phyloP scores from a whole-genome alignment of 2,329 filamentous ascomycete genomes.

The Phaeosphaeriaceae sp. region DNA sequence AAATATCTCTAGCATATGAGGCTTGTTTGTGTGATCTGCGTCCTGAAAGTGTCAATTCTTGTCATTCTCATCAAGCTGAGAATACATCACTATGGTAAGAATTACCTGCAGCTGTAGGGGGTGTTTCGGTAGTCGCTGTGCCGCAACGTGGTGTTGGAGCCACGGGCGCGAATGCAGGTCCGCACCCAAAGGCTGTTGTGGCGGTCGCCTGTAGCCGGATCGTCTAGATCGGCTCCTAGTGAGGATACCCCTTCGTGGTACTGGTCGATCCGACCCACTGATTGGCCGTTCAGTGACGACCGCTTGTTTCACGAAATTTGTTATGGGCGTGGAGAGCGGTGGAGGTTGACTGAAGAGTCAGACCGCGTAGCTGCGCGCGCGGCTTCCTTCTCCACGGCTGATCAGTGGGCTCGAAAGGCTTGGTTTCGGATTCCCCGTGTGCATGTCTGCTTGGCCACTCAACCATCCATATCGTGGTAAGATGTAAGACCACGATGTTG shows the following conservation, averaged over 20 bases:
- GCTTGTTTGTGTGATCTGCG: conserved; percentile 5
- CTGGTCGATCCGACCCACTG: conserved; percentile 6
- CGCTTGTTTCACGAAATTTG: conserved; percentile 18
- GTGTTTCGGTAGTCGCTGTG: conserved; percentile 15
- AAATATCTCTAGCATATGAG: background rate
- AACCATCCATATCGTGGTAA: conserved; percentile 4
- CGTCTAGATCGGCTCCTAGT: conserved; percentile 12
- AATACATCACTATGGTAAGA: background rate
- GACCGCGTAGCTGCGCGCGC: background rate
- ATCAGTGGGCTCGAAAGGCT: conserved; percentile 14
- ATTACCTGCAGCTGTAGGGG: conserved; percentile 16
- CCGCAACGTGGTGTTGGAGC: conserved; percentile 23
- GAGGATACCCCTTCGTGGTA: conserved; percentile 13
- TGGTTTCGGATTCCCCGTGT: conserved; percentile 14
- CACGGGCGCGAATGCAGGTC: conserved; percentile 14
- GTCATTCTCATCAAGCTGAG: conserved; percentile 1
- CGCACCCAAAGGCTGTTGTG: conserved; percentile 6
- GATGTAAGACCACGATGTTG: no score
- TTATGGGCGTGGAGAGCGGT: conserved; percentile 9
- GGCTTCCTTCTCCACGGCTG: conserved; percentile 10
- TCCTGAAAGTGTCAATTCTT: conserved; percentile 7
- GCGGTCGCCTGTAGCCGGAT: conserved; percentile 16
- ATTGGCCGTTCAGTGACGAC: conserved; percentile 15
- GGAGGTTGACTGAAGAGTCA: conserved; percentile 9
- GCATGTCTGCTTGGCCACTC: conserved; percentile 7